These are phyloP conservation scores for Xylariaceae sp. DNA, from an alignment of 2,329 filamentous ascomycete genomes.

Conservation along the genomic window DNA sequence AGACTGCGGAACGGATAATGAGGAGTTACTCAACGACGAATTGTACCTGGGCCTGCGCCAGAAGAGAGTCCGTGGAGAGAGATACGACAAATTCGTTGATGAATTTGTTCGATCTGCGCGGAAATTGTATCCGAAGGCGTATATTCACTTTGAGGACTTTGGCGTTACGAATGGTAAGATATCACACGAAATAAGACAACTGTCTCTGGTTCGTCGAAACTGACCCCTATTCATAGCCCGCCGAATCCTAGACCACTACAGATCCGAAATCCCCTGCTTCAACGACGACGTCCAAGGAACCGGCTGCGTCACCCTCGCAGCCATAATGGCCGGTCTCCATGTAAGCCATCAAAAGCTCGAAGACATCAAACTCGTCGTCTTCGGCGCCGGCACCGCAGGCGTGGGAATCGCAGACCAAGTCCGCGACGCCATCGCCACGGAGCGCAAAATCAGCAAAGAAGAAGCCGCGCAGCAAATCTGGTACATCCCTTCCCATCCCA, in stretches of 20 bases:
- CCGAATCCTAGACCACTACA: conserved; percentile 70
- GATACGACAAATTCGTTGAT: conserved; percentile 74
- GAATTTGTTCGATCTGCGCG: conserved; percentile 64
- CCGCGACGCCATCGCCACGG: conserved; percentile 67
- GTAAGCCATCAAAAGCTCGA: conserved; percentile 60
- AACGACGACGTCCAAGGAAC: conserved; percentile 91
- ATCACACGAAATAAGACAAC: not conserved
- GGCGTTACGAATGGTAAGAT: conserved; percentile 61
- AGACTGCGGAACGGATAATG: conserved; percentile 81
- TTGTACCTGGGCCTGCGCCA: conserved; percentile 72
- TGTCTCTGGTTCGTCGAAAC: not conserved
- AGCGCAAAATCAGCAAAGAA: conserved; percentile 60
- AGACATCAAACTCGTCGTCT: conserved; percentile 68
- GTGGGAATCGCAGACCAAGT: conserved; percentile 84
- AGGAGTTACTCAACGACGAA: conserved; percentile 66
- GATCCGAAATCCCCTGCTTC: conserved; percentile 71
- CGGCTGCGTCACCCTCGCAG: conserved; percentile 79
- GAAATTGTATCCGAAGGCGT: conserved; percentile 69
- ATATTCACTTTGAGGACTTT: conserved; percentile 89
- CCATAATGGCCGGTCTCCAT: conserved; percentile 69
- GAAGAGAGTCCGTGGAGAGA: conserved; percentile 59
- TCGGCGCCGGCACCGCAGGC: conserved; percentile 76
- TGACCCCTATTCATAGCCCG: conserved; percentile 34
- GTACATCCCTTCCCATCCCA: conserved; percentile 38
- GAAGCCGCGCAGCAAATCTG: conserved; percentile 78